Base-by-base conservation (phyloP, 257 asterid genomes). In the Cinchona pubescens region DNA sequence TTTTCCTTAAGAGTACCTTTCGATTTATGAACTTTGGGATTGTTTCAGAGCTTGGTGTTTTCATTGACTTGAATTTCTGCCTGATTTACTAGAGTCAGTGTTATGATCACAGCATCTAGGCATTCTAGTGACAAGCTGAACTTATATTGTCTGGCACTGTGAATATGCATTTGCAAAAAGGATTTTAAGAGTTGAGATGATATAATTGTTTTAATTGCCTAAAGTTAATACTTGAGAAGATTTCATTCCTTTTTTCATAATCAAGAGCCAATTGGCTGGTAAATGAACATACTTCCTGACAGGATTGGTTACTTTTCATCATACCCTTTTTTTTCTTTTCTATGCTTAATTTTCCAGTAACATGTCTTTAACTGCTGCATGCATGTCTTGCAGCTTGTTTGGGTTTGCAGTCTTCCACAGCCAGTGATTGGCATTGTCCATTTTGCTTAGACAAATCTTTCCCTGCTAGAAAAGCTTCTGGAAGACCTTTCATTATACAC, bases 371-470 rank as follows among this genome's bases (percentile, higher is more conserved):
- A 76, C 72, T 80, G 37, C 61, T 43, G 32, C 77, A 21, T 60
- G 51, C 34, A 48, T 34, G 35, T 51, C 64, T 74, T 87, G 92
- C 96, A 95, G 99, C 83, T 85, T 95, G 99, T 88, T 83, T 95
- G 80, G 96, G 92, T 73, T 80, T 86, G 74, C 86, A 86, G 65
- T 78, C 79, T 82, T 83, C 66, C 73, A 92, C 93, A 19, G 64
- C 83, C 46, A 83, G 75, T 81, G 94, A 84, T 70, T 95, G 98
- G 99, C 83, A 77, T 42, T 95, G 98, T 84, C 83, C 90, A n/a
- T 79, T 86, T 87, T 95, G 99, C 83, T 79, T 43, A 67, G 98
- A 92, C 85, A 95, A 85, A 61, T 73, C 71, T 69, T 87, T 88
- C 67, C 80, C 94, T 74, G 89, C 88, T 79, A 86, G 88, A 83